Evolutionary conservation across 2,329 filamentous ascomycete species (phyloP).

Genomic region (Paraphaeosphaeria minitans): DNA sequence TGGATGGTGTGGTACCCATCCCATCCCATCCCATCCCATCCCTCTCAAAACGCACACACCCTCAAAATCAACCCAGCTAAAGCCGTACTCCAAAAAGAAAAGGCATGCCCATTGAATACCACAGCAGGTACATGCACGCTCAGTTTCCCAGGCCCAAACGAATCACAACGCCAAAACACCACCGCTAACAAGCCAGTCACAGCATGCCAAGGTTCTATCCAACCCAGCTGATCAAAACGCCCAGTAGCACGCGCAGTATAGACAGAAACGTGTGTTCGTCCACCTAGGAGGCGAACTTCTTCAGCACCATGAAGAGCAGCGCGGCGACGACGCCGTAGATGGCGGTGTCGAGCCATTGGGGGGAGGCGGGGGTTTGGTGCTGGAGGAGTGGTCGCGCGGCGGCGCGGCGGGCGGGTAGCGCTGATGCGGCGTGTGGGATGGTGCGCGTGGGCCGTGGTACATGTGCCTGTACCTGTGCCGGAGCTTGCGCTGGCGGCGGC

Average conservation of each 20-base stretch:
- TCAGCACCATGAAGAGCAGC: conserved; percentile 70
- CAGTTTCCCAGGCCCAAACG: not conserved
- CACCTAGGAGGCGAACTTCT: conserved; percentile 46
- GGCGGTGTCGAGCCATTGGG: conserved; percentile 78
- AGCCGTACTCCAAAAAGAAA: not conserved
- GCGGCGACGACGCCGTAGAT: conserved; percentile 75
- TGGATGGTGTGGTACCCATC: no score
- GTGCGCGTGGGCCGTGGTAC: conserved; percentile 23
- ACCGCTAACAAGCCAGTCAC: not conserved
- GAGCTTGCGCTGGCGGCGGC: conserved; percentile 1
- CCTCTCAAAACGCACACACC: no score
- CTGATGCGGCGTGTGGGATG: conserved; percentile 7
- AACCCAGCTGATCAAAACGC: not conserved
- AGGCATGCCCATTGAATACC: no score
- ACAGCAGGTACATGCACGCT: not conserved
- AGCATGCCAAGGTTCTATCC: not conserved
- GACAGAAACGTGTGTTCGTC: not conserved
- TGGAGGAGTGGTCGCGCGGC: conserved; percentile 15
- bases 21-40: no score
- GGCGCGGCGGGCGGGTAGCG: not conserved
- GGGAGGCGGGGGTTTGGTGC: conserved; percentile 55
- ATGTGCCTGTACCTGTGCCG: not conserved
- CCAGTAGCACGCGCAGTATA: not conserved
- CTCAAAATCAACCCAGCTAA: not conserved
- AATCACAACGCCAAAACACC: conserved; percentile 1